These are phyloP conservation scores for Olyra latifolia DNA, from an alignment of 176 grass and related monocot genomes.

Conservation along the genomic window DNA sequence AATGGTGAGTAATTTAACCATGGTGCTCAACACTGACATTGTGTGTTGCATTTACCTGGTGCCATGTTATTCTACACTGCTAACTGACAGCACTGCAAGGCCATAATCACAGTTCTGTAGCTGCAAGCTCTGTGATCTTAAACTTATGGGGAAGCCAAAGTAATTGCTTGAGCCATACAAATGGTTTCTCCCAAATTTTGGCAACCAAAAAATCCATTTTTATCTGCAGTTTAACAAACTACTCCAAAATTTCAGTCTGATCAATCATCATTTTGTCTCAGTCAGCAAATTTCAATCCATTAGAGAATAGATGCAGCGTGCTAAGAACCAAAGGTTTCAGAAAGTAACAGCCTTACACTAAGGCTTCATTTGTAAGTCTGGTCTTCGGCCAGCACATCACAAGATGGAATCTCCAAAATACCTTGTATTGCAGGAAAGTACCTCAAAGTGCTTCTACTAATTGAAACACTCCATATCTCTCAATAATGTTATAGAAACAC, in stretches of 20 bases:
- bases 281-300: slow-evolving; percentile 28
- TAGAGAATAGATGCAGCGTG: slow-evolving; percentile 17
- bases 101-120: slow-evolving; percentile 24
- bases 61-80: slow-evolving; percentile 35
- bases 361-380: slow-evolving; percentile 44
- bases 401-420: slow-evolving; percentile 38
- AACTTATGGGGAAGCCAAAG: slow-evolving; percentile 25
- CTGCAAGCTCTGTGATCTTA: slow-evolving; percentile 42
- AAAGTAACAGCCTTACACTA: slow-evolving; percentile 54
- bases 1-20: slow-evolving; percentile 27
- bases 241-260: slow-evolving; percentile 48
- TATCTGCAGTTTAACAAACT: slow-evolving; percentile 34
- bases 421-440: slow-evolving; percentile 51
- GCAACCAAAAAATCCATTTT: slow-evolving; percentile 29
- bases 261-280: slow-evolving; percentile 29
- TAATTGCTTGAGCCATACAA: slow-evolving; percentile 32
- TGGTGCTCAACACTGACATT: slow-evolving; percentile 1
- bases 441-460: slow-evolving; percentile 43
- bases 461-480: slow-evolving; percentile 48
- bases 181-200: slow-evolving; percentile 34
- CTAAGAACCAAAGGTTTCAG: slow-evolving; percentile 34
- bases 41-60: slow-evolving; percentile 33
- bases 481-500: slow-evolving; percentile 56
- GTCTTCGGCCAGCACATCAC: slow-evolving; percentile 25
- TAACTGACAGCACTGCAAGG: slow-evolving; percentile 27